Evolutionary conservation across 805 yeast genomes (phyloP), one percentile per base, ranked within the genome.

Genomic region (Saccharomyces kudriavzevii): DNA sequence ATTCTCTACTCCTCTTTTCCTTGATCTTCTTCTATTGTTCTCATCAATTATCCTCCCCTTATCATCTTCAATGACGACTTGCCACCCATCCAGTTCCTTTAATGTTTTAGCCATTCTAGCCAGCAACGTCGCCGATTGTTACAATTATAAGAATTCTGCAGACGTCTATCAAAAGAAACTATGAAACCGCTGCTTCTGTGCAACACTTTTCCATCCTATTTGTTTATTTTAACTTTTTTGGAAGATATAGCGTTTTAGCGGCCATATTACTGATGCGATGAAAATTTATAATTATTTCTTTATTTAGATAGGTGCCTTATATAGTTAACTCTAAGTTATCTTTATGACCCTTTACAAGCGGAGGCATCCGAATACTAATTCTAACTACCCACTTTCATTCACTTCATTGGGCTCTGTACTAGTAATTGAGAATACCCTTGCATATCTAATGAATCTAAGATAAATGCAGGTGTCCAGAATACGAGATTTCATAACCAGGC

Each of bases 41-140:
- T 63, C 65, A 40, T 47, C 52, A 5, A 64, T 54, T 2, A 60
- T 47, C 13, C 58, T 60, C 14, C 70, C 70, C 20, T 59, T 46
- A 24, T 58, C 62, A 57, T 68, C 71, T 3, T 61, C 61, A 5
- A 59, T 62, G 22, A 64, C 49, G 4, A 65, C 60, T 43, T 62
- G 64, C 72, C 72, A 68, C 6, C 69, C 70, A n/a, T 59, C 57
- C 30, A 66, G 50, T 22, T 65, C 66, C 45, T 54, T 59, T 4
- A 47, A 49, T 5, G 63, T 57, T 13, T 60, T 48, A 35, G 69
- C 69, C 70, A 66, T 66, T 2, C 9, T 35, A 35, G 43, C 20
- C 24, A 49, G 14, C 22, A 45, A 28, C 25, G 45, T 24, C 6
- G 5, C 24, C 25, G 17, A 48, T 26, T 17, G 17, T 11, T 29